Conservation (phyloP, 2,329 filamentous ascomycete species). For the Colletotrichum melonis region DNA sequence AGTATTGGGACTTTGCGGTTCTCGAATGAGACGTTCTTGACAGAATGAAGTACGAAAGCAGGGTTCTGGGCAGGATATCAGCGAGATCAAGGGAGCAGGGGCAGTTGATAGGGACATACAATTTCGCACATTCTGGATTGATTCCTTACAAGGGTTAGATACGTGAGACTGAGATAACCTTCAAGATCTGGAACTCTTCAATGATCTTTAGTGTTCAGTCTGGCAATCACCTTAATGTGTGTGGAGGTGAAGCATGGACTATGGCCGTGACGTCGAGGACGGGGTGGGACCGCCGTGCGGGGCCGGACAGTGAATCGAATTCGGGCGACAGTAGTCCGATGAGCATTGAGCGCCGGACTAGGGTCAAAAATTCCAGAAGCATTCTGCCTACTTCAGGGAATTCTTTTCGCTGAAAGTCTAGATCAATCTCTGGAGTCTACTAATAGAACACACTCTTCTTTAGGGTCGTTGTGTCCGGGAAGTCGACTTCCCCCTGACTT, state of each 20-base stretch:
- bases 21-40: constrained; percentile 58
- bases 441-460: not conserved
- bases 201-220: not conserved
- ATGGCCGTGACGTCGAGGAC: constrained; percentile 25
- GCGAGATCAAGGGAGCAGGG: not conserved
- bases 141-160: not conserved
- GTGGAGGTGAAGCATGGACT: not conserved
- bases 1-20: constrained; percentile 53
- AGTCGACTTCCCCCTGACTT: no score
- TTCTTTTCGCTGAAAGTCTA: not conserved
- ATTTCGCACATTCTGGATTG: constrained; percentile 15
- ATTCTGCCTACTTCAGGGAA: no score
- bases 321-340: constrained; percentile 24
- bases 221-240: constrained; percentile 8
- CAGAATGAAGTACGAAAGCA: constrained; percentile 58
- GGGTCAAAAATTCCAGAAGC: not conserved
- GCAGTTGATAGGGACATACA: not conserved
- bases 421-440: no score
- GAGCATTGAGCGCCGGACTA: not conserved
- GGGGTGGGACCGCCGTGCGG: constrained; percentile 26
- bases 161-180: not conserved
- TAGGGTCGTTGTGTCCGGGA: no score
- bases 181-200: not conserved
- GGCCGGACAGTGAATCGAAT: constrained; percentile 4
- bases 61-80: constrained; percentile 47